Conservation (phyloP, 139 green algal genomes). For the Chlorella sp. region DNA sequence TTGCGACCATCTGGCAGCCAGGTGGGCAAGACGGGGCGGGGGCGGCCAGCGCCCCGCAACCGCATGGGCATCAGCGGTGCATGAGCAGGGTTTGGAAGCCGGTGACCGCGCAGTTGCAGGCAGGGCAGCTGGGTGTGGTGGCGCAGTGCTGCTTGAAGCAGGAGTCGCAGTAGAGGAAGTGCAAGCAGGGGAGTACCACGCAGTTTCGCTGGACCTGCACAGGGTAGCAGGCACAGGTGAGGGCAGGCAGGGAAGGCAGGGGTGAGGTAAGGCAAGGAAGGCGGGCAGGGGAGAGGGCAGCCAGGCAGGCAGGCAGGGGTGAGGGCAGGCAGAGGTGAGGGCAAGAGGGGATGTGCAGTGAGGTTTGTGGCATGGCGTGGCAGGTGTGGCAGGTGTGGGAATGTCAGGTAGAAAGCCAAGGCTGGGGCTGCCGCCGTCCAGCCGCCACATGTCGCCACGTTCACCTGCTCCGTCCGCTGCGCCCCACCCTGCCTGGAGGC, state of each 20-base stretch:
- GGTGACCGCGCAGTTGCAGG: conserved; percentile 45
- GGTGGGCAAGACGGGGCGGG: too few species aligned
- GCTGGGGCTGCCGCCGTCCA: too few species aligned
- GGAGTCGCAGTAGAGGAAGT: conserved; percentile 55
- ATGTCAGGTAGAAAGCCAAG: too few species aligned
- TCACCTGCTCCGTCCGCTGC: too few species aligned
- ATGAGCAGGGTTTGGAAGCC: conserved; percentile 51
- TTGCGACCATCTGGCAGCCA: too few species aligned
- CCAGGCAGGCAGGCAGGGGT: background rate
- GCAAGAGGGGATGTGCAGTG: background rate
- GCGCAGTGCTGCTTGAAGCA: conserved; percentile 53
- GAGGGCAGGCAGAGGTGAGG: background rate
- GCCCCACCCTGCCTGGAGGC: too few species aligned
- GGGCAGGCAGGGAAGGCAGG: too few species aligned
- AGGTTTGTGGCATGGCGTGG: too few species aligned
- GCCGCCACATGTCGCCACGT: too few species aligned
- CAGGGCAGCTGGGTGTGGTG: conserved; percentile 41
- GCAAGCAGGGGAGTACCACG: conserved; percentile 57
- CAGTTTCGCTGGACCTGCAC: conserved; percentile 46
- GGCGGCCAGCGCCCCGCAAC: too few species aligned
- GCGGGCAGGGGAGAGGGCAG: background rate
- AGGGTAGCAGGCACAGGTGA: background rate
- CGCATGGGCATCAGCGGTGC: background rate
- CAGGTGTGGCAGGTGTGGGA: too few species aligned
- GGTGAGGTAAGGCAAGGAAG: background rate